A percentile compares a stretch with the other conserved stretches of the same genome.
phyloP scores from a whole-genome alignment of 2,329 filamentous ascomycete species.

The Talaromyces sp. region DNA sequence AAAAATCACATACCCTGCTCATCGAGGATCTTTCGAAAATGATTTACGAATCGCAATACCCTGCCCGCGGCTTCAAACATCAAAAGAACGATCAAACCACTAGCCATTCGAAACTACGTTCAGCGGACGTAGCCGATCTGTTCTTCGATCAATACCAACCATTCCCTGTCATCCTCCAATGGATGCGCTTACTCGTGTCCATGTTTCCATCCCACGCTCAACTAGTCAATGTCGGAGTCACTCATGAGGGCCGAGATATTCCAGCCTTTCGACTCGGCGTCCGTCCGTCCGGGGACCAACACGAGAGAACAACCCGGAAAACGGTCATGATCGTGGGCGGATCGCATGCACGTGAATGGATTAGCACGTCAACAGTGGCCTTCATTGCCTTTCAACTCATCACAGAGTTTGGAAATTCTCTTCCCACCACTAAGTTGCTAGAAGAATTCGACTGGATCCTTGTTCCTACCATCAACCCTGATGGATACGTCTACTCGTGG shows the following conservation, averaged over 20 bases:
- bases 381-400: conserved; percentile 88
- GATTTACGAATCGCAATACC: conserved; percentile 61
- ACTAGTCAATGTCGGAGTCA: conserved; percentile 72
- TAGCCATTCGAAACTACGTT: not conserved
- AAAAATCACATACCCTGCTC: conserved; percentile 66
- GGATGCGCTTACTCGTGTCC: conserved; percentile 85
- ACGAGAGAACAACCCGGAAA: conserved; percentile 55
- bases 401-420: conserved; percentile 71
- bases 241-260: conserved; percentile 84
- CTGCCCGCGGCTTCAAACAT: conserved; percentile 28
- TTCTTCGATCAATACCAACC: conserved; percentile 95
- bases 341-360: conserved; percentile 94
- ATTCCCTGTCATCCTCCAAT: conserved; percentile 75
- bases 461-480: conserved; percentile 84
- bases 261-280: conserved; percentile 72
- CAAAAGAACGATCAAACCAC: not conserved
- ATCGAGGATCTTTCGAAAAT: conserved; percentile 76
- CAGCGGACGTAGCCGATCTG: conserved; percentile 53
- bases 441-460: conserved; percentile 84
- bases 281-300: conserved; percentile 46
- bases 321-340: conserved; percentile 81
- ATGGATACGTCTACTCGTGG: conserved; percentile 94
- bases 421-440: conserved; percentile 69
- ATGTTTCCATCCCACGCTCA: conserved; percentile 82
- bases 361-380: conserved; percentile 83